These are phyloP conservation scores for Hericium erinaceus DNA, from an alignment of 768 basidiomycete genomes.

Conservation along the genomic window DNA sequence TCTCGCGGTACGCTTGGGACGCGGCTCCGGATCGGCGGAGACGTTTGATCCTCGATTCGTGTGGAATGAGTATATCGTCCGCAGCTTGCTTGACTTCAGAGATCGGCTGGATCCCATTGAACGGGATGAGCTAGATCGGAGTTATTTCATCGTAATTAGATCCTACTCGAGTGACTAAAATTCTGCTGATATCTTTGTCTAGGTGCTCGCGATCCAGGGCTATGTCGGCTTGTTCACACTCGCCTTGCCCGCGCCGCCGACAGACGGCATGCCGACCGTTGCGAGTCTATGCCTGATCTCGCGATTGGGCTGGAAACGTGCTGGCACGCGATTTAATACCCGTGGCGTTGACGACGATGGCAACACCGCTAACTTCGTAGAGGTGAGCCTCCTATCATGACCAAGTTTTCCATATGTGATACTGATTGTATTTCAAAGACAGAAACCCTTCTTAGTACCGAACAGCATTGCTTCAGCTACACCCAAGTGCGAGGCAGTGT, in stretches of 20 bases:
- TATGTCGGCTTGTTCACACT: conserved; percentile 81
- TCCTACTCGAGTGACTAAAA: not conserved
- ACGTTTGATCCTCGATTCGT: conserved; percentile 82
- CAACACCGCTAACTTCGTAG: conserved; percentile 92
- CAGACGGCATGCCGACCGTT: conserved; percentile 59
- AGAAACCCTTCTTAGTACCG: conserved; percentile 82
- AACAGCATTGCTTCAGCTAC: conserved; percentile 84
- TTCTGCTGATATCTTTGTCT: not conserved
- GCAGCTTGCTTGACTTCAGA: conserved; percentile 82
- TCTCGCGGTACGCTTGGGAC: conserved; percentile 57
- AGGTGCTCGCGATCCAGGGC: conserved; percentile 92
- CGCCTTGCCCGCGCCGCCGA: conserved; percentile 66
- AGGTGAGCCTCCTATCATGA: conserved; percentile 38
- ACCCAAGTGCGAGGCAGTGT: conserved; percentile 93
- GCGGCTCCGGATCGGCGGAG: conserved; percentile 42
- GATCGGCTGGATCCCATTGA: conserved; percentile 63
- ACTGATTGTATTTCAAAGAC: conserved; percentile 40
- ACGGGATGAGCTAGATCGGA: conserved; percentile 66
- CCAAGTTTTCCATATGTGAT: too few species aligned
- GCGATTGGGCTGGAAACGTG: conserved; percentile 87
- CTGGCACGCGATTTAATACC: conserved; percentile 95
- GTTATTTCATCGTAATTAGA: conserved; percentile 64
- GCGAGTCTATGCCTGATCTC: conserved; percentile 78
- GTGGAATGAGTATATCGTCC: conserved; percentile 91
- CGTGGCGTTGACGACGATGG: conserved; percentile 95